Percentiles rank a stretch among this genome's conserved stretches.
These are phyloP conservation scores for Emericellopsis atlantica DNA, from an alignment of 2,329 filamentous ascomycete genomes.

Conservation along the genomic window DNA sequence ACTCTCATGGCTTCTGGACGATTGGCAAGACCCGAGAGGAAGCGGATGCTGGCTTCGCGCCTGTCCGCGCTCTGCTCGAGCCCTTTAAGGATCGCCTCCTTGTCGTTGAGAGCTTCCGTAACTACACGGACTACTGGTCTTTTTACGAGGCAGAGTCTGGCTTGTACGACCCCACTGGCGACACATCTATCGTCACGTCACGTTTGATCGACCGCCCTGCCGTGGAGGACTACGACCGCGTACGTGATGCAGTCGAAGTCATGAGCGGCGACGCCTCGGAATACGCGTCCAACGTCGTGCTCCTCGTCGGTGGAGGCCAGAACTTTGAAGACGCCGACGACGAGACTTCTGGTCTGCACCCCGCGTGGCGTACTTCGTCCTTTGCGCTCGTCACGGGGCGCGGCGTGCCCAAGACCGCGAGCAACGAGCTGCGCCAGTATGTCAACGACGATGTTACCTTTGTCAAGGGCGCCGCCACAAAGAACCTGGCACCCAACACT, in stretches of 20 bases:
- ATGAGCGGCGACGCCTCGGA: slow-evolving; percentile 11
- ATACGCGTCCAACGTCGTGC: slow-evolving; percentile 9
- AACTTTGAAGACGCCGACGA: slow-evolving; percentile 13
- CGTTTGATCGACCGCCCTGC: slow-evolving; percentile 12
- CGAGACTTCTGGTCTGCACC: slow-evolving; percentile 12
- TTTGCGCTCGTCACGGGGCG: slow-evolving; percentile 8
- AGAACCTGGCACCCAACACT: slow-evolving; percentile 21
- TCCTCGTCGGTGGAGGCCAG: slow-evolving; percentile 15
- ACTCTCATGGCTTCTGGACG: slow-evolving; percentile 13
- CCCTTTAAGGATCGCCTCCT: slow-evolving; percentile 8
- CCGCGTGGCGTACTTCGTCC: slow-evolving; percentile 12
- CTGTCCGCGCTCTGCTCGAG: slow-evolving; percentile 7
- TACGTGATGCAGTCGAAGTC: slow-evolving; percentile 12
- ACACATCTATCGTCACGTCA: slow-evolving; percentile 11
- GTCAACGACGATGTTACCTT: slow-evolving; percentile 14
- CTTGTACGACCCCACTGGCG: slow-evolving; percentile 9
- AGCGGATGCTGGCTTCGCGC: slow-evolving; percentile 8
- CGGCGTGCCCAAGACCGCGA: slow-evolving; percentile 7
- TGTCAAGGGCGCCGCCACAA: slow-evolving; percentile 15
- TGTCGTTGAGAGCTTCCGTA: slow-evolving; percentile 9
- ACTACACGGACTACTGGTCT: slow-evolving; percentile 16
- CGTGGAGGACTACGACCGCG: slow-evolving; percentile 6
- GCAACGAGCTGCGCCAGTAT: slow-evolving; percentile 6
- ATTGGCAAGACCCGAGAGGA: slow-evolving; percentile 11
- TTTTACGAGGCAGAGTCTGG: slow-evolving; percentile 13